Evolutionary conservation across 129 eudicot species (phyloP), one percentile per base, ranked within the genome.

Genomic region (Flaveria sonorensis): DNA sequence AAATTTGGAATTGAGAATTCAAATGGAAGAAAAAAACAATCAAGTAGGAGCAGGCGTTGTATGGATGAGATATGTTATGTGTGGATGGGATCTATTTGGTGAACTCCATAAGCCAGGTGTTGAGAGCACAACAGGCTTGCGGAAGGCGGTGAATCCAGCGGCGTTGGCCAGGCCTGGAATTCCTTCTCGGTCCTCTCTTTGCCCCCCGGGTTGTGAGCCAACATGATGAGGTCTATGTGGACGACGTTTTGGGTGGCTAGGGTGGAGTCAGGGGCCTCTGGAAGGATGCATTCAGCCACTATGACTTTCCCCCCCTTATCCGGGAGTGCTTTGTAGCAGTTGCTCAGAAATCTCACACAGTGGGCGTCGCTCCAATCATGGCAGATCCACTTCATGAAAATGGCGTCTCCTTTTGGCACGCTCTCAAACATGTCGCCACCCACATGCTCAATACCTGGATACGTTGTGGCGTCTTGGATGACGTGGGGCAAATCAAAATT

Each of bases 351-450:
- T n/a, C 74, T 86, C 40, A 82, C 14, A 79, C 96, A 89, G 61
- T 92, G 92, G 28, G 84, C 96, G 24, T 92, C 92, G 12, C 92
- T 87, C 97, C 97, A 92, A 18, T 89, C 96, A 73, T 92, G 97
- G 61, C 92, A 89, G 28, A 89, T 87, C 91, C 96, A 89, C 97
- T 91, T 89, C 92, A 89, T 85, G 81, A 89, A 87, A 42, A 92
- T 87, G 76, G 97, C 95, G 75, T 92, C 97, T 23, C 92, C 97
- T 69, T 78, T 80, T 12, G 97, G 97, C 36, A 92, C 92, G 70
- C 92, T 87, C 6, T 70, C 90, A 80, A 92, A 92, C 97, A 92
- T 92, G 80, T 92, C 95, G 12, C 97, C 97, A 14, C 95, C 95
- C 63, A 87, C 95, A 70, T 89, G 90, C 70, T 92, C 90, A 77